These are phyloP conservation scores for Salix udensis DNA, from an alignment of 345 rosid species.

Conservation along the genomic window DNA sequence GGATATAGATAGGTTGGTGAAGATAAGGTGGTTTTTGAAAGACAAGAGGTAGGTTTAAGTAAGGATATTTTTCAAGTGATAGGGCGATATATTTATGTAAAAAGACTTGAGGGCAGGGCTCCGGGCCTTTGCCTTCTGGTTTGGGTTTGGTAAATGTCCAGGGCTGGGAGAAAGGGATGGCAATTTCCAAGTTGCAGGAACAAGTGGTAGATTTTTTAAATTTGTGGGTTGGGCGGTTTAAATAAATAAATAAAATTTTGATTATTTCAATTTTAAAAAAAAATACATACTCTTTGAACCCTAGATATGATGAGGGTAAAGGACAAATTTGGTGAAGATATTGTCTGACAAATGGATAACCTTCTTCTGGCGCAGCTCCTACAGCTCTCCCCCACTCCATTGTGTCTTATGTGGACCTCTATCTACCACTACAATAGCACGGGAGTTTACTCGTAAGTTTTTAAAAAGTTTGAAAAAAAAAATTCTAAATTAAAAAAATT, in stretches of 20 bases:
- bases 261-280: too few species aligned
- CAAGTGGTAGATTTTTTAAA: not conserved
- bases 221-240: not conserved
- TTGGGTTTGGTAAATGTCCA: not conserved
- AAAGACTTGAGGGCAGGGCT: not conserved
- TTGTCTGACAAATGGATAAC: not conserved
- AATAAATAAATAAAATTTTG: too few species aligned
- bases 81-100: conserved; percentile 6
- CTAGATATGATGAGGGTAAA: not conserved
- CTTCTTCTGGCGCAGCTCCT: not conserved
- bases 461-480: too few species aligned
- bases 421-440: too few species aligned
- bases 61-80: not conserved
- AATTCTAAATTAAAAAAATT: too few species aligned
- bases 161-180: too few species aligned
- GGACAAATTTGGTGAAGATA: not conserved
- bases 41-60: not conserved
- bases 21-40: conserved; percentile 19
- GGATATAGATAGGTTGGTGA: conserved; percentile 26
- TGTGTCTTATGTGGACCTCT: too few species aligned
- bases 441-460: too few species aligned
- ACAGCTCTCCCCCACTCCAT: not conserved
- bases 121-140: not conserved
- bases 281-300: too few species aligned
- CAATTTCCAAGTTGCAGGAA: not conserved